Base-by-base conservation (phyloP, 441 rosid species). In the Manihot esculenta region DNA sequence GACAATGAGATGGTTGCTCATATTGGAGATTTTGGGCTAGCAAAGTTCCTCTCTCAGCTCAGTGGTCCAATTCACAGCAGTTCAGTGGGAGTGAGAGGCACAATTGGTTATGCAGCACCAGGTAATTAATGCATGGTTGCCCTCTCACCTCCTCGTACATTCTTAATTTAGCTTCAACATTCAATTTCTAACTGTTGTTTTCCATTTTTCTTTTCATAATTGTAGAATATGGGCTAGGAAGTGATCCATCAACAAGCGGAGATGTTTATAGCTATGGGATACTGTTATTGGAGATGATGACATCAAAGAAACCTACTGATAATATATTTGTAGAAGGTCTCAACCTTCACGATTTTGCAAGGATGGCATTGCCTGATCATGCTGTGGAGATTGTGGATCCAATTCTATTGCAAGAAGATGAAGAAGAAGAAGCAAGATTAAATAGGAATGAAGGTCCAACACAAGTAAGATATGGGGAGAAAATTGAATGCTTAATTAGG, bases 1-100 rank as follows among this genome's bases (percentile, higher is more conserved):
- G n/a, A n/a, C n/a, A n/a, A n/a, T n/a, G n/a, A n/a, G 18, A 63
- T 44, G 51, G 67, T 63, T 21, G 66, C 66, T 20, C 73, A 70
- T 30, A 47, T 70, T 14, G 73, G 66, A 21, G 65, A 70, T 33
- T 70, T 59, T 49, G 56, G 56, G 24, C 55, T 64, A 4, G 56
- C 42, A 17, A 64, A 64, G 56, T 48, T 64, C 27, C 24, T 47
- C 15, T 2, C 23, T 18, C 68, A 48, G 18, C 57, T 47, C 5
- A n/a, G 8, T 2, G 17, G 27, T 64, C 23, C 56, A 17, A 6
- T 1, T 48, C 41, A 14, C 17, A 64, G 68, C 13, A 64, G 56
- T 56, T 47, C 56, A 26, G 13, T 64, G n/a, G n/a, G n/a, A n/a
- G n/a, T n/a, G n/a, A n/a, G n/a, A n/a, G n/a, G n/a, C n/a, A n/a